Conservation (phyloP, 1,284 basidiomycete species). For the Papiliotrema laurentii region DNA sequence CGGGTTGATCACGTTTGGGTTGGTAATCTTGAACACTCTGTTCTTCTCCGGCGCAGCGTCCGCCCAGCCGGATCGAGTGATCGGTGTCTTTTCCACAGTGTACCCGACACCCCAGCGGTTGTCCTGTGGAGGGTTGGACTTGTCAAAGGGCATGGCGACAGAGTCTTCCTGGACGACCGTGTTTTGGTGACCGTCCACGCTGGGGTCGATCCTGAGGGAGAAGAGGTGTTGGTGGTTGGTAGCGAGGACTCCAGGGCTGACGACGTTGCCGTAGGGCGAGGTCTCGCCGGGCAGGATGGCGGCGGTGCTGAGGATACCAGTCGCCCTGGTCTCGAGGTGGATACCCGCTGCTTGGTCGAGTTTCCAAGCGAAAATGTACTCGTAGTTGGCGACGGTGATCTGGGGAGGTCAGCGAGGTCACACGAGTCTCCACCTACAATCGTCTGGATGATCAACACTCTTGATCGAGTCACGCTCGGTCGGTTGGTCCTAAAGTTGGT, state of each 20-base stretch:
- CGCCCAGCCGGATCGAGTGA: constrained; percentile 33
- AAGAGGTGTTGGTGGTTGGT: constrained; percentile 50
- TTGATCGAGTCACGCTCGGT: constrained; percentile 39
- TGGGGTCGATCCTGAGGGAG: constrained; percentile 44
- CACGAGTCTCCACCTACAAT: constrained; percentile 27
- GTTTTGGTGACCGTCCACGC: constrained; percentile 44
- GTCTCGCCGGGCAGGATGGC: constrained; percentile 45
- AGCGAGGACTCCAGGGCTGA: constrained; percentile 47
- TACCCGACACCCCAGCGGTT: constrained; percentile 45
- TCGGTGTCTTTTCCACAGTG: constrained; percentile 37
- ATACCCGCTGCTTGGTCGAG: constrained; percentile 49
- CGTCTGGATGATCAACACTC: constrained; percentile 46
- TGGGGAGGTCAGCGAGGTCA: not conserved
- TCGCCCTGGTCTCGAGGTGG: constrained; percentile 49
- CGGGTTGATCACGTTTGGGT: constrained; percentile 44
- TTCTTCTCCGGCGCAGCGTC: constrained; percentile 39
- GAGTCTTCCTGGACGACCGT: constrained; percentile 46
- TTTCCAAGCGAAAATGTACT: constrained; percentile 45
- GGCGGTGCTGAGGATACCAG: constrained; percentile 48
- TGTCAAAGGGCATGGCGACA: constrained; percentile 40
- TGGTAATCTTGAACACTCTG: constrained; percentile 46
- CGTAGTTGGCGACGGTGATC: constrained; percentile 45
- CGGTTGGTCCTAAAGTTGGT: constrained; percentile 48
- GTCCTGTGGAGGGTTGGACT: constrained; percentile 26
- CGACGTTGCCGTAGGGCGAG: constrained; percentile 47